These are phyloP conservation scores for Diacronema lutheri DNA, from an alignment of 78 protist genomes.

Conservation along the genomic window DNA sequence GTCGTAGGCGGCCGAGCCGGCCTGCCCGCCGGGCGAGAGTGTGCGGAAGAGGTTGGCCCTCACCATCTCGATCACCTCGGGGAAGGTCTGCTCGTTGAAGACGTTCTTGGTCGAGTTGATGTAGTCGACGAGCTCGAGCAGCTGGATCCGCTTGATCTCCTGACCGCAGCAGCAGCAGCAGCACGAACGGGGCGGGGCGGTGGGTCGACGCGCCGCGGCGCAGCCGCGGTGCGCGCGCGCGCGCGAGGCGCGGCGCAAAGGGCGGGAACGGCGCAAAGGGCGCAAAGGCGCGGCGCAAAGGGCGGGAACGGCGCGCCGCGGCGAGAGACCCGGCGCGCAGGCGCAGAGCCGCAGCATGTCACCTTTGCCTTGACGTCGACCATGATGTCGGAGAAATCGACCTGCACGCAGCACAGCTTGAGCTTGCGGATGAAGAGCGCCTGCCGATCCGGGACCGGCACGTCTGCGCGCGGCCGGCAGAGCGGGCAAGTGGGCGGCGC, in stretches of 20 bases:
- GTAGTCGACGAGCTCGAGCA: conserved; percentile 82
- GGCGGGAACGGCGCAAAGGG: no score
- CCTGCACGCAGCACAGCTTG: conserved; percentile 65
- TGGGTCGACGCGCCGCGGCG: no score
- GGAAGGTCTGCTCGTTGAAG: conserved; percentile 64
- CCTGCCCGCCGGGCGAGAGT: conserved; percentile 67
- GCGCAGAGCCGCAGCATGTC: not conserved
- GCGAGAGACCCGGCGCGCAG: not conserved
- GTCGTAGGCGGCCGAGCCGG: conserved; percentile 39
- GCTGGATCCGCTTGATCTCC: conserved; percentile 72
- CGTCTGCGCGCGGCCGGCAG: conserved; percentile 35
- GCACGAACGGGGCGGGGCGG: no score
- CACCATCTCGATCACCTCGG: conserved; percentile 77
- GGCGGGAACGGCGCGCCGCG: no score
- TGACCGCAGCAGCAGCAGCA: no score
- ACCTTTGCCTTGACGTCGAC: not conserved
- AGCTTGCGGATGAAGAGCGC: conserved; percentile 67
- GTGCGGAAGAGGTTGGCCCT: conserved; percentile 79
- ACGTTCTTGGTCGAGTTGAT: conserved; percentile 52
- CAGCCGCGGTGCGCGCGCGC: no score
- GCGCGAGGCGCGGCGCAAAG: no score
- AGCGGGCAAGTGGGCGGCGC: no score
- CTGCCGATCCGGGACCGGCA: conserved; percentile 66
- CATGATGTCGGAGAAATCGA: conserved; percentile 73
- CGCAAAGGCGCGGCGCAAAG: no score